Conservation (phyloP, 345 rosid genomes). For the Cochlearia excelsa region DNA sequence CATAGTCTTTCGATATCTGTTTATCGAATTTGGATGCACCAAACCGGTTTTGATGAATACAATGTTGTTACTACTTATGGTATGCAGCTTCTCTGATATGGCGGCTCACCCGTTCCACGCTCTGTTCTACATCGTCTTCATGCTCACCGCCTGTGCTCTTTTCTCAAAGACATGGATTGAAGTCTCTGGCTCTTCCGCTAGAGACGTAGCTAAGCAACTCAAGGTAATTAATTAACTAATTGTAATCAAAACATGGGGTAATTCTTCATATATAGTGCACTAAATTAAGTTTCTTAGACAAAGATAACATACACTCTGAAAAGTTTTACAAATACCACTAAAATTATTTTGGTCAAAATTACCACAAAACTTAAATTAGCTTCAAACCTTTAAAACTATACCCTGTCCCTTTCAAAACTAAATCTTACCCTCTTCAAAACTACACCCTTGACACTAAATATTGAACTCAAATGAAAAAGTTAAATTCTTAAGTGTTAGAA, state of each 20-base stretch:
- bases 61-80: background rate
- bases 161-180: slow-evolving; percentile 33
- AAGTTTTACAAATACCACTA: too few species aligned
- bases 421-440: too few species aligned
- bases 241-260: too few species aligned
- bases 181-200: slow-evolving; percentile 85
- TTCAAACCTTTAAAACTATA: background rate
- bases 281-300: too few species aligned
- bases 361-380: too few species aligned
- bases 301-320: too few species aligned
- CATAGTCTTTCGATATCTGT: background rate
- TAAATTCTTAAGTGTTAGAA: too few species aligned
- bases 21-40: background rate
- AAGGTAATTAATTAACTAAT: slow-evolving; percentile 41
- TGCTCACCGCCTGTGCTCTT: slow-evolving; percentile 79
- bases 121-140: slow-evolving; percentile 44
- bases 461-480: too few species aligned
- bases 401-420: too few species aligned
- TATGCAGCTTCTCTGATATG: slow-evolving; percentile 80
- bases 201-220: slow-evolving; percentile 83
- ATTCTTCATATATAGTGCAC: too few species aligned
- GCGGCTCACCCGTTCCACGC: slow-evolving; percentile 67
- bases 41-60: slow-evolving; percentile 1
- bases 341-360: too few species aligned
- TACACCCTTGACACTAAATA: slow-evolving; percentile 49